A percentile compares a stretch with the other conserved stretches of the same genome.
Conservation (phyloP, 2,329 filamentous ascomycete species). For the Alternaria arbusti region DNA sequence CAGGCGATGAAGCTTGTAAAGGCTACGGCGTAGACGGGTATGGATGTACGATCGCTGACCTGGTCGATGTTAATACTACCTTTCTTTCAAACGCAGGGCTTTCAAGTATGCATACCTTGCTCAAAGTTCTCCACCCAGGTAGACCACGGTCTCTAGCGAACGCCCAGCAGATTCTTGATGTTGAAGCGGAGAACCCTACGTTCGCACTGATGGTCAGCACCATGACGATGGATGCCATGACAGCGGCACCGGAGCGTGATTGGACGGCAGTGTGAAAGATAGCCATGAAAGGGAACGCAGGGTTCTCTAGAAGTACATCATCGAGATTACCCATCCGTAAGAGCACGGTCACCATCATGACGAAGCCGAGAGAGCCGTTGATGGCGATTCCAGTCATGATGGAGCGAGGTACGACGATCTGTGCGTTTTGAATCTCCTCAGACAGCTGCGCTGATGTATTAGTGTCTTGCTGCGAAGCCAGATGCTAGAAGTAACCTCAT, state of each 20-base stretch:
- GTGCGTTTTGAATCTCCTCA: slow-evolving; percentile 42
- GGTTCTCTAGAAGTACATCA: slow-evolving; percentile 41
- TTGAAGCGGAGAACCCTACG: slow-evolving; percentile 46
- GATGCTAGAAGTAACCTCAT: not conserved
- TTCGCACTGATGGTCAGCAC: slow-evolving; percentile 44
- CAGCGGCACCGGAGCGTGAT: slow-evolving; percentile 49
- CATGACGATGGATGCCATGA: slow-evolving; percentile 48
- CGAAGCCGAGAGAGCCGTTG: slow-evolving; percentile 49
- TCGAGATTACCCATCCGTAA: slow-evolving; percentile 47
- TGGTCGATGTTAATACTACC: slow-evolving; percentile 13
- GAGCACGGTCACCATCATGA: slow-evolving; percentile 33
- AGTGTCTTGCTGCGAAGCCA: not conserved
- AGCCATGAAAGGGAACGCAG: slow-evolving; percentile 55
- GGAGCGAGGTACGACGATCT: slow-evolving; percentile 39
- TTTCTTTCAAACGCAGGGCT: not conserved
- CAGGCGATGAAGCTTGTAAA: slow-evolving; percentile 45
- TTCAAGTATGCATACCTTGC: slow-evolving; percentile 14
- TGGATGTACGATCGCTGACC: slow-evolving; percentile 27
- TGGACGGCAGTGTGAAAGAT: slow-evolving; percentile 49
- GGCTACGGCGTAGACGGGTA: slow-evolving; percentile 45
- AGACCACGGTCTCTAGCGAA: slow-evolving; percentile 51
- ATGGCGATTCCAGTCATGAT: slow-evolving; percentile 48
- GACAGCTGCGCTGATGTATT: slow-evolving; percentile 22
- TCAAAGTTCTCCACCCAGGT: slow-evolving; percentile 42
- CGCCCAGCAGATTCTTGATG: slow-evolving; percentile 48